phyloP scores from a whole-genome alignment of 257 asterid genomes.

The Scutellaria baicalensis region DNA sequence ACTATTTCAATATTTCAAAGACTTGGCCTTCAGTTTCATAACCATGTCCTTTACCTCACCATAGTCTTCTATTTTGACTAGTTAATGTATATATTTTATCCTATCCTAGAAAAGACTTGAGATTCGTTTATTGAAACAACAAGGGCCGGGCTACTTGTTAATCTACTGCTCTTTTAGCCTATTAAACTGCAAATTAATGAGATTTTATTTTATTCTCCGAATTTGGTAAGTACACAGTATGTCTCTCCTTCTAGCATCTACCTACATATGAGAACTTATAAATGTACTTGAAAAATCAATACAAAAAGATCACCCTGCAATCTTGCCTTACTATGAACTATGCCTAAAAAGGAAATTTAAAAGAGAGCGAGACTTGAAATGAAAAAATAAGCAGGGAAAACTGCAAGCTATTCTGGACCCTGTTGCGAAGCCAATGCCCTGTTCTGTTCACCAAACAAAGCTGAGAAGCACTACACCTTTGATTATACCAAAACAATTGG shows the following conservation, averaged over 20 bases:
- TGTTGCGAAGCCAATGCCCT: no score
- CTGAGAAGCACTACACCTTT: background rate
- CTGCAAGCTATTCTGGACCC: no score
- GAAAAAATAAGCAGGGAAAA: background rate
- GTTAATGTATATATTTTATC: no score
- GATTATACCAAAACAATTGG: background rate
- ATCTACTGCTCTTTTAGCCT: background rate
- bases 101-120: no score
- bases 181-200: background rate
- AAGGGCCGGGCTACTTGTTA: no score
- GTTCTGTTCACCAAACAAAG: background rate
- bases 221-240: background rate
- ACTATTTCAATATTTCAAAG: slow-evolving; percentile 48
- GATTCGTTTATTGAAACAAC: no score
- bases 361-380: background rate
- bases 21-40: slow-evolving; percentile 35
- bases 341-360: background rate
- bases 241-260: background rate
- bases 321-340: background rate
- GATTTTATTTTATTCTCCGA: background rate
- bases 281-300: background rate
- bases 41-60: background rate
- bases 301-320: background rate
- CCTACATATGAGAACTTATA: background rate
- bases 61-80: background rate